phyloP scores from a whole-genome alignment of 371 early-diverging fungal species.

The Apophysomyces ossiformis region DNA sequence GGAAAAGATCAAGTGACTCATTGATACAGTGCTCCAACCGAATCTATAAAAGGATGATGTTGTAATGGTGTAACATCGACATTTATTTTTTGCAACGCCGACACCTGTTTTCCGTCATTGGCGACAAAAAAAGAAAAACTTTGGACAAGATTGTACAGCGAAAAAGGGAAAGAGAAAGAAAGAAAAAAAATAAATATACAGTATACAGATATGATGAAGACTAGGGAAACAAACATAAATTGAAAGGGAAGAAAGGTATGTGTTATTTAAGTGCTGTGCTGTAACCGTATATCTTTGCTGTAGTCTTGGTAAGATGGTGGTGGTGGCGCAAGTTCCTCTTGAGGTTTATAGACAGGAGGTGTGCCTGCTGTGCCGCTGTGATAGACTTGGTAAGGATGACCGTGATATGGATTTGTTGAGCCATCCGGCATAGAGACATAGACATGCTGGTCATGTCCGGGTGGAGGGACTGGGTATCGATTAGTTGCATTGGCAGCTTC shows the following conservation, averaged over 20 bases:
- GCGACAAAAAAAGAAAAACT: too few species aligned
- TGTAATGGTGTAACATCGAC: too few species aligned
- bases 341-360: slow-evolving; percentile 25
- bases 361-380: not conserved
- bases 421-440: slow-evolving; percentile 3
- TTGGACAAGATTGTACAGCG: not conserved
- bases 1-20: too few species aligned
- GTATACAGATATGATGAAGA: not conserved
- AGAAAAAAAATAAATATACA: not conserved
- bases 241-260: not conserved
- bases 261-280: slow-evolving; percentile 1
- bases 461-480: slow-evolving; percentile 1
- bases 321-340: slow-evolving; percentile 9
- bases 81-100: too few species aligned
- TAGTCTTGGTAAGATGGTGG: slow-evolving; percentile 32
- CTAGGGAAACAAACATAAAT: not conserved
- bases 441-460: not conserved
- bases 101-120: too few species aligned
- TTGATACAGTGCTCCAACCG: too few species aligned
- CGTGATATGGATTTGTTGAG: slow-evolving; percentile 3
- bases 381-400: not conserved
- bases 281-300: slow-evolving; percentile 21
- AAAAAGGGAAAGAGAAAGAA: not conserved
- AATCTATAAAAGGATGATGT: too few species aligned
- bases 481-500: not conserved